Conservation (phyloP, 768 basidiomycete species). For the Artomyces pyxidatus region DNA sequence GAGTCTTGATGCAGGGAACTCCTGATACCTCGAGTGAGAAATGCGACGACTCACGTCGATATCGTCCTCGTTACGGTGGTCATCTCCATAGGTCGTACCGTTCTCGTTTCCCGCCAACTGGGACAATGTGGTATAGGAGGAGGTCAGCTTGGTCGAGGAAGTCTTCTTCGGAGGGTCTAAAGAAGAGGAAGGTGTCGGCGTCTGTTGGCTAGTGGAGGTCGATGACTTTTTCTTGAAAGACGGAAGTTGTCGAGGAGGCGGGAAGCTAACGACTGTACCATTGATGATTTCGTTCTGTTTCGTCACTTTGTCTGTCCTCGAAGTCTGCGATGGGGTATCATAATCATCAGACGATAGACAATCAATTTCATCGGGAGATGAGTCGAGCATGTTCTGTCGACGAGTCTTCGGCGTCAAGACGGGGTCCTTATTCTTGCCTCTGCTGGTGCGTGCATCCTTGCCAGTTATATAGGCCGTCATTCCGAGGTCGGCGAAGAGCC, state of each 20-base stretch:
- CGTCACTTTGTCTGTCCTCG: not conserved
- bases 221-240: conserved; percentile 13
- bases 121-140: not conserved
- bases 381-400: not conserved
- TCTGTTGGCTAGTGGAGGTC: not conserved
- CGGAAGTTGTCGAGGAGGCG: conserved; percentile 7
- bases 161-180: no score
- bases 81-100: not conserved
- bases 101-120: not conserved
- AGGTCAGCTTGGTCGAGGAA: not conserved
- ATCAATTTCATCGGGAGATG: not conserved
- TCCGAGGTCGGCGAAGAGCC: not conserved
- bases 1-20: not conserved
- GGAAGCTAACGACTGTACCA: not conserved
- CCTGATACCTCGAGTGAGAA: not conserved
- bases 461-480: not conserved
- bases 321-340: not conserved
- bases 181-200: not conserved
- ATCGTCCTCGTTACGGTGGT: not conserved
- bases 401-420: not conserved
- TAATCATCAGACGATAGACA: not conserved
- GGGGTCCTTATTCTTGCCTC: not conserved
- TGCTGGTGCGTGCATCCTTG: not conserved
- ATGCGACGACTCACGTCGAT: not conserved
- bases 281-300: not conserved